These are phyloP conservation scores for Leersia perrieri DNA, from an alignment of 176 grass and related monocot species.

Conservation along the genomic window DNA sequence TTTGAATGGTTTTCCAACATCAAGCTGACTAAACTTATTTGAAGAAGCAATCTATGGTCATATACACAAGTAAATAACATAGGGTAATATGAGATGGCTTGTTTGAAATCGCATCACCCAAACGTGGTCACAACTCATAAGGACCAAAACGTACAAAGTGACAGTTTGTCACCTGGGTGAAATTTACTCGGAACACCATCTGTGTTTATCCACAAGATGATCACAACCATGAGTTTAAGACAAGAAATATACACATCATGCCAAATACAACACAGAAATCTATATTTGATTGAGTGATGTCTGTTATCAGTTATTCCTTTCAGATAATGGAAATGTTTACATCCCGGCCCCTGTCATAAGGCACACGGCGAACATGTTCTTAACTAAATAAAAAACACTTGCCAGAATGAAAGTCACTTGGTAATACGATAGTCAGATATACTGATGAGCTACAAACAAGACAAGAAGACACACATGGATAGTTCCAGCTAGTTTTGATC, in stretches of 20 bases:
- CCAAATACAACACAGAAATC: neutral
- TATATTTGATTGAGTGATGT: neutral
- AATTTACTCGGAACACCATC: constrained; percentile 79
- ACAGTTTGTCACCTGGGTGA: constrained; percentile 62
- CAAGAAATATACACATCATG: neutral
- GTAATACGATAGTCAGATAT: too few species aligned
- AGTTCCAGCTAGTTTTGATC: too few species aligned
- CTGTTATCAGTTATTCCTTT: neutral
- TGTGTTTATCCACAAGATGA: constrained; percentile 48
- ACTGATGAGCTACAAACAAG: too few species aligned
- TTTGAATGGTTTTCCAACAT: neutral
- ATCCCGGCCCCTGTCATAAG: too few species aligned
- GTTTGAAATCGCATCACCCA: neutral
- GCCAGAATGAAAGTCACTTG: too few species aligned
- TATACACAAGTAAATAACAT: neutral
- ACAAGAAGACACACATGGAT: too few species aligned
- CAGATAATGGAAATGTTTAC: too few species aligned
- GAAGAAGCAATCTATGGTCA: neutral
- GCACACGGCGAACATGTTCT: too few species aligned
- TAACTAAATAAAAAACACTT: too few species aligned
- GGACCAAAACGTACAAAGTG: too few species aligned
- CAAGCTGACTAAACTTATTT: neutral
- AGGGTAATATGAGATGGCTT: neutral
- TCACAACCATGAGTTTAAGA: constrained; percentile 12
- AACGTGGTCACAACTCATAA: neutral